These are phyloP conservation scores for Fusarium xyrophilum DNA, from an alignment of 2,329 filamentous ascomycete species.

Conservation along the genomic window DNA sequence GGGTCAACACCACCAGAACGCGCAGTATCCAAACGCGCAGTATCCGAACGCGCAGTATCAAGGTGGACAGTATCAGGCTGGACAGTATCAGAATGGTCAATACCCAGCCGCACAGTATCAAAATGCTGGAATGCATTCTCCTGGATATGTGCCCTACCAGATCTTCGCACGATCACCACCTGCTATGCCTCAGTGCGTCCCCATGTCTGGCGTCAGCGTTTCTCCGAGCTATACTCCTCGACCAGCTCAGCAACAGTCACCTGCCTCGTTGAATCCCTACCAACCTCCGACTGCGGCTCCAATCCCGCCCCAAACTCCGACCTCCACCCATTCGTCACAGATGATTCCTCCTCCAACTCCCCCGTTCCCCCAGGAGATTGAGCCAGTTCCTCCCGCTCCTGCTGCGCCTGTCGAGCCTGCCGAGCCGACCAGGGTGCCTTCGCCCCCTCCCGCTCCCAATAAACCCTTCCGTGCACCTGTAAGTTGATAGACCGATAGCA, in stretches of 20 bases:
- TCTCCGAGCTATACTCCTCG: conserved; percentile 58
- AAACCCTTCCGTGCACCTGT: conserved; percentile 59
- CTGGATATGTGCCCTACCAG: conserved; percentile 53
- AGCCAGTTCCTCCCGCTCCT: conserved; percentile 41
- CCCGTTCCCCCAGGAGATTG: conserved; percentile 52
- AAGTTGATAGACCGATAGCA: conserved; percentile 31
- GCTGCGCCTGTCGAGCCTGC: conserved; percentile 36
- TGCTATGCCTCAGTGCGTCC: conserved; percentile 62
- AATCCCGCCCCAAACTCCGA: conserved; percentile 58
- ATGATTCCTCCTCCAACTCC: conserved; percentile 55
- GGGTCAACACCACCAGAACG: conserved; percentile 40
- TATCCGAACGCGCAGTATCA: conserved; percentile 39
- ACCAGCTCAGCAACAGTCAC: conserved; percentile 54
- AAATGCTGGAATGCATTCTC: conserved; percentile 49
- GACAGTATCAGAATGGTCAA: conserved; percentile 54
- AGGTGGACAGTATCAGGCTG: conserved; percentile 28
- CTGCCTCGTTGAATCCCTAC: conserved; percentile 64
- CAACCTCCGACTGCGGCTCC: conserved; percentile 58
- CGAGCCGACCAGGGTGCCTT: conserved; percentile 36
- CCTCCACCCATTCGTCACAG: conserved; percentile 59
- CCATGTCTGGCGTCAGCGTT: conserved; percentile 56
- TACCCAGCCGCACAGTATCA: conserved; percentile 36
- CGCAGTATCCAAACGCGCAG: conserved; percentile 36
- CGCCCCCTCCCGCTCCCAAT: conserved; percentile 36
- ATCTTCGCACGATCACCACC: conserved; percentile 58